phyloP scores from a whole-genome alignment of 1,284 basidiomycete genomes.

The Marasmius oreades region DNA sequence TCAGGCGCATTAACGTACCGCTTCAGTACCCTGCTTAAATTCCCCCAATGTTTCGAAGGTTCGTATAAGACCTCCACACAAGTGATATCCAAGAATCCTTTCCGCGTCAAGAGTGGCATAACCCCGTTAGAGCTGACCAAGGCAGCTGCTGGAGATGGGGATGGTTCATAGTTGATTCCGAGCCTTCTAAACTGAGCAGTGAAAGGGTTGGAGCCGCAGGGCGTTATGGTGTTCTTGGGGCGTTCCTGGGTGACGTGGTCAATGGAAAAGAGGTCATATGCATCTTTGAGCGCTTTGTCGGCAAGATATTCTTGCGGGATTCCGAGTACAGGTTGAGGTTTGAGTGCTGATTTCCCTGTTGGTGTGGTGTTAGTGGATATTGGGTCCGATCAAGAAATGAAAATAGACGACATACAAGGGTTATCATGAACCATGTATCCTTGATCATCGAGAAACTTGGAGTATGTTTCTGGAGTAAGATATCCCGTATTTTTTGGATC shows the following conservation, averaged over 20 bases:
- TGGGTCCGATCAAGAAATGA: neutral
- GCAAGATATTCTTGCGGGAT: slow-evolving; percentile 10
- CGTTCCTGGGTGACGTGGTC: slow-evolving; percentile 7
- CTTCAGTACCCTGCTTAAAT: slow-evolving; percentile 4
- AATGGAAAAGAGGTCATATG: slow-evolving; percentile 12
- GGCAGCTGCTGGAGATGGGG: neutral
- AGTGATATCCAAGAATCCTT: slow-evolving; percentile 13
- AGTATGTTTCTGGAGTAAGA: slow-evolving; percentile 11
- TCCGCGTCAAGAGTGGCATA: slow-evolving; percentile 15
- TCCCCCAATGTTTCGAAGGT: slow-evolving; percentile 9
- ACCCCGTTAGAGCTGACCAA: slow-evolving; percentile 2
- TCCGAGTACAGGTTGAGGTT: slow-evolving; percentile 2
- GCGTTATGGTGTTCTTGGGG: neutral
- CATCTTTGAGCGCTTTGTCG: slow-evolving; percentile 6
- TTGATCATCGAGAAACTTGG: slow-evolving; percentile 14
- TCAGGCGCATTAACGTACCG: slow-evolving; percentile 6
- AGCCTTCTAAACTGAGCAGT: neutral
- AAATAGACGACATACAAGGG: slow-evolving; percentile 6
- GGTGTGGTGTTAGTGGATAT: neutral
- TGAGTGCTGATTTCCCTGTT: slow-evolving; percentile 8
- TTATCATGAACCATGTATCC: slow-evolving; percentile 13
- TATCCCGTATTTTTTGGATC: slow-evolving; percentile 6
- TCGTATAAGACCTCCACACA: slow-evolving; percentile 12
- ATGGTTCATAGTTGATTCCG: neutral
- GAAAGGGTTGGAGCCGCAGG: neutral